Percentiles rank a stretch among this genome's conserved stretches.
Conservation (phyloP, 2,329 filamentous ascomycete genomes). For the Pseudogymnoascus destructans region DNA sequence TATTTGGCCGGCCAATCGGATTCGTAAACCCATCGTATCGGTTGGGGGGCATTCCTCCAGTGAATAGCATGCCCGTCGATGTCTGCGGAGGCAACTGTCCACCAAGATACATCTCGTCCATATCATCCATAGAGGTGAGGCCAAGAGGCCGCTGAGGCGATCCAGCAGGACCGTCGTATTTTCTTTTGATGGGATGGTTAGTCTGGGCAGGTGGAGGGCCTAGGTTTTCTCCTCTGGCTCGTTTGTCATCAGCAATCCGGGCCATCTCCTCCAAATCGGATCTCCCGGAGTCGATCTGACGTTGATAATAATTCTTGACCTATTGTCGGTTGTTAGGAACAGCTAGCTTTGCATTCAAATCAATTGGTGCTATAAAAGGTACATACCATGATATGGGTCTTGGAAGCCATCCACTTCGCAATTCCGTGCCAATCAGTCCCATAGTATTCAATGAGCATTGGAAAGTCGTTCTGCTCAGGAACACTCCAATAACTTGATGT, state of each 20-base stretch:
- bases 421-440: slow-evolving; percentile 69
- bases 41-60: not conserved
- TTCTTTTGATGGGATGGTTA: slow-evolving; percentile 36
- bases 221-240: slow-evolving; percentile 41
- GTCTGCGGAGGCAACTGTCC: slow-evolving; percentile 10
- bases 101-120: slow-evolving; percentile 29
- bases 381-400: slow-evolving; percentile 73
- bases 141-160: slow-evolving; percentile 35
- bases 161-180: slow-evolving; percentile 35
- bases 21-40: not conserved
- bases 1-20: not conserved
- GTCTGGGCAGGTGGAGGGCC: slow-evolving; percentile 47
- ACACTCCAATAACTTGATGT: slow-evolving; percentile 83
- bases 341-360: slow-evolving; percentile 22
- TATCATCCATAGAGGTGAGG: slow-evolving; percentile 31
- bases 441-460: slow-evolving; percentile 56
- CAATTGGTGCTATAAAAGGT: slow-evolving; percentile 20
- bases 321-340: slow-evolving; percentile 28
- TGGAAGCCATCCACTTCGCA: slow-evolving; percentile 67
- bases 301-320: slow-evolving; percentile 57
- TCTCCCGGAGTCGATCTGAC: slow-evolving; percentile 46
- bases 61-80: slow-evolving; percentile 13
- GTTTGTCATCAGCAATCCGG: slow-evolving; percentile 45
- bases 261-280: slow-evolving; percentile 48
- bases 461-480: slow-evolving; percentile 66